Evolutionary conservation across 495 filamentous ascomycete species (phyloP), one percentile per base, ranked within the genome.

Genomic region (Podospora anserina): DNA sequence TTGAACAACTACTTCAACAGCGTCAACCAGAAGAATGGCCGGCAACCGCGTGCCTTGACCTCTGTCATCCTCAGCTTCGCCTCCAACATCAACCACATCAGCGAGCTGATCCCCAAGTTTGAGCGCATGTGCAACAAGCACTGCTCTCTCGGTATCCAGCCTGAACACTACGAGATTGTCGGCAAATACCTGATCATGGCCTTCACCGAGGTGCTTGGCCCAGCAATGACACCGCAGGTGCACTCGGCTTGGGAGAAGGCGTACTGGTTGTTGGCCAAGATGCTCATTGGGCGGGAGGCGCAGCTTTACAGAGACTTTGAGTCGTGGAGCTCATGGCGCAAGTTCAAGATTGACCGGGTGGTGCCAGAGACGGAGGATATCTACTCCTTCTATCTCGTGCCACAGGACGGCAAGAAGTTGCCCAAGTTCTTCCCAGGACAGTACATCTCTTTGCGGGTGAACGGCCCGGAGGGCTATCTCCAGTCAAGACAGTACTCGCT

Each of bases 401-500:
- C 90, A 1, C 82, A 87, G 68, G 89, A 92, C 67, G 84, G 81
- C 63, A 77, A 83, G 68, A 78, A 82, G 28, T 80, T 92, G 30
- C 90, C 90, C 2, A 32, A 69, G 2, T 92, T 83, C 81, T 76
- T 82, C 55, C 89, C 90, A 0, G 90, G 90, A 64, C 90, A 92
- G 74, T 93, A 90, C 75, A 83, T 91, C 71, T 87, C 86, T 32
- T 76, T 93, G 57, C 84, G 84, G 65, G 73, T 87, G 11, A 77
- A 81, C 68, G 83, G 89, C 0, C 87, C 87, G 0, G 79, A 85
- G 27, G 80, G 84, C 18, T 79, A 88, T 72, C 72, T 78, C 54
- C 90, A 93, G 77, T 81, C 84, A n/a, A 80, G 90, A 59, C 90
- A 92, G 81, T 93, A 92, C 79, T 89, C 87, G 19, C 86, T 93